Evolutionary conservation across 495 filamentous ascomycete genomes (phyloP), one percentile per base, ranked within the genome.

Genomic region (Tuber melanosporum): DNA sequence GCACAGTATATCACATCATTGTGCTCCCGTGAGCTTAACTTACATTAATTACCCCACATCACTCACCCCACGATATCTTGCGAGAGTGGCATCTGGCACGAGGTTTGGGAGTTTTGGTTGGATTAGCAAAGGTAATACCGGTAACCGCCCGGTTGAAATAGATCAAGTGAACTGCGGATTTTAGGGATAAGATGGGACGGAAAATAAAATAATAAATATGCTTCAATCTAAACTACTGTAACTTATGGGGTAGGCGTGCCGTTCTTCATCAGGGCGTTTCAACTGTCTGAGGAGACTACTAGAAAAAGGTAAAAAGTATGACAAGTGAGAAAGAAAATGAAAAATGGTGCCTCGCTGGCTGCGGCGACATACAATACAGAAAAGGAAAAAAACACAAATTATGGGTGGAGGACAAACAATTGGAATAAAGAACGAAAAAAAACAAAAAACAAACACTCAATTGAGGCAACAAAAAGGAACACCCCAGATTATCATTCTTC

Each of bases 381-480:
- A 66, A 36, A 57, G 26, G 32, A 32, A 36, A 36, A 57, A 66
- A 32, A 66, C 57, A 36, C 26, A 66, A 66, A 66, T 66, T 66
- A 36, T 3, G 10, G 57, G 32, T 66, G 72, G 72, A 20, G 20
- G 62, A 36, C n/a, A 12, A 70, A 70, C 20, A 71, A 43, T 39
- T 20, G 70, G 44, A 43, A 42, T 41, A 70, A 15, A 69, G 32
- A 70, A 66, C n/a, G 15, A 69, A 39, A 20, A 72, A 70, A 47
- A 39, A 71, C 74, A 74, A 73, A 81, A 42, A 71, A 75, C 74
- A 71, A 45, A 36, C 73, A 71, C 52, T 39, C 49, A 44, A 44
- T 62, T 49, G 52, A 73, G 62, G 74, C 22, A 70, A 69, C 66
- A 78, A 66, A 44, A 81, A 76, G 75, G 46, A 52, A 71, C 71